Evolutionary conservation across 352 stramenopile genomes (phyloP).

Genomic region (Aphanomyces astaci): DNA sequence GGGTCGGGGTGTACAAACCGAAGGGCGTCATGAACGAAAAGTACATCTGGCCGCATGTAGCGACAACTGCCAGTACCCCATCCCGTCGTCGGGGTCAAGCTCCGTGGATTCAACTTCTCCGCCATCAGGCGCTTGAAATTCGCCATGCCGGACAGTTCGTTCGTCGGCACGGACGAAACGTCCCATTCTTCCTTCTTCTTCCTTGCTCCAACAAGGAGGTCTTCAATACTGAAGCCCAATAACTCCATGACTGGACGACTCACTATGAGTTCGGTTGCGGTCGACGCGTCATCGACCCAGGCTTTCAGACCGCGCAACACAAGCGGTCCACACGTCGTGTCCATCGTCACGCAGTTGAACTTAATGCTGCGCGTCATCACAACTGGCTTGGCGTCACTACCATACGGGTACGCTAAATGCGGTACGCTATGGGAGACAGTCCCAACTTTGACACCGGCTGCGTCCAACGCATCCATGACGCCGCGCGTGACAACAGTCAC

Average conservation of each 20-base stretch:
- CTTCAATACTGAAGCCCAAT: not conserved
- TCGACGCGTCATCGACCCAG: conserved; percentile 15
- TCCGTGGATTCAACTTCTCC: no score
- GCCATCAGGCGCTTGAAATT: no score
- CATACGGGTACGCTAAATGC: not conserved
- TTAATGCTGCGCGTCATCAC: not conserved
- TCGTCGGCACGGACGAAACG: not conserved
- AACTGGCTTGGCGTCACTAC: not conserved
- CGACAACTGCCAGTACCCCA: no score
- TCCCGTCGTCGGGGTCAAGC: no score
- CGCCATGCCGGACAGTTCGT: not conserved
- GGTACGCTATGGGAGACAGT: not conserved
- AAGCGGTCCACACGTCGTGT: conserved; percentile 13
- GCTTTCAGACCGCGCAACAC: not conserved
- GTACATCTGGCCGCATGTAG: no score
- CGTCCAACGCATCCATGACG: not conserved
- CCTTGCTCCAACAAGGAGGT: not conserved
- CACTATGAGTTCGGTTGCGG: not conserved
- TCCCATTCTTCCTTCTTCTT: conserved; percentile 13
- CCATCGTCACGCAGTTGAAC: not conserved
- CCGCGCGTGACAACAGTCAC: not conserved
- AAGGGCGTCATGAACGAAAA: no score
- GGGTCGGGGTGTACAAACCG: no score
- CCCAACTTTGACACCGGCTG: no score
- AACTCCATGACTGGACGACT: conserved; percentile 10